Evolutionary conservation across 2,329 filamentous ascomycete species (phyloP).

Genomic region (Venturia asperata): DNA sequence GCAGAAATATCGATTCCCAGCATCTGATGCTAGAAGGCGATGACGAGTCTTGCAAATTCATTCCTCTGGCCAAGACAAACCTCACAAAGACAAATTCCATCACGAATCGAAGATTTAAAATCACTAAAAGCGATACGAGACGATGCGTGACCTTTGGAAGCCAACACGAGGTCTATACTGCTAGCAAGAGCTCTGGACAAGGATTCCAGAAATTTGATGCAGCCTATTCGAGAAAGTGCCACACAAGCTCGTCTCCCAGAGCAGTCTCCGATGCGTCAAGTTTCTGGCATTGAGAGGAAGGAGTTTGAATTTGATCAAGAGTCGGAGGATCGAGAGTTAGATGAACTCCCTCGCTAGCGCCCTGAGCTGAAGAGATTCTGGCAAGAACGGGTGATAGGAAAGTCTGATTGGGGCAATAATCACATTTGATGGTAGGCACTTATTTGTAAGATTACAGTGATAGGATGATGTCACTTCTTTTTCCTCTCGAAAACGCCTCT

Average conservation of each 20-base stretch:
- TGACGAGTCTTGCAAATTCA: too few relatives aligned
- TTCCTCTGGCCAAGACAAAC: too few relatives aligned
- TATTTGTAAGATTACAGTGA: neutral
- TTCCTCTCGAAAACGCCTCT: too few relatives aligned
- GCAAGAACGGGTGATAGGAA: neutral
- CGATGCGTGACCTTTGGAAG: too few relatives aligned
- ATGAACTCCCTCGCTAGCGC: neutral
- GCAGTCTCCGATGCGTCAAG: neutral
- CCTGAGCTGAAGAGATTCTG: neutral
- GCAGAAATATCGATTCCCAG: too few relatives aligned
- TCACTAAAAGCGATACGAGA: too few relatives aligned
- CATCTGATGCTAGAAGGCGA: too few relatives aligned
- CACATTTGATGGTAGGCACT: neutral
- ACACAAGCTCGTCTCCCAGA: neutral
- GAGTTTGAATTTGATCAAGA: too few relatives aligned
- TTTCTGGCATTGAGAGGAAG: neutral
- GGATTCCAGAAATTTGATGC: neutral
- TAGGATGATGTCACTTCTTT: too few relatives aligned
- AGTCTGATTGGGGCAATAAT: neutral
- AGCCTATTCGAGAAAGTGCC: neutral
- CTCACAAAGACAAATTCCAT: too few relatives aligned
- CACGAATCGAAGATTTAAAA: too few relatives aligned
- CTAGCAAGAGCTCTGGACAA: neutral
- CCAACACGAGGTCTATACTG: too few relatives aligned
- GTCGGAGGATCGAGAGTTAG: neutral